phyloP scores from a whole-genome alignment of 352 stramenopile genomes.

The Pythium apleroticum region DNA sequence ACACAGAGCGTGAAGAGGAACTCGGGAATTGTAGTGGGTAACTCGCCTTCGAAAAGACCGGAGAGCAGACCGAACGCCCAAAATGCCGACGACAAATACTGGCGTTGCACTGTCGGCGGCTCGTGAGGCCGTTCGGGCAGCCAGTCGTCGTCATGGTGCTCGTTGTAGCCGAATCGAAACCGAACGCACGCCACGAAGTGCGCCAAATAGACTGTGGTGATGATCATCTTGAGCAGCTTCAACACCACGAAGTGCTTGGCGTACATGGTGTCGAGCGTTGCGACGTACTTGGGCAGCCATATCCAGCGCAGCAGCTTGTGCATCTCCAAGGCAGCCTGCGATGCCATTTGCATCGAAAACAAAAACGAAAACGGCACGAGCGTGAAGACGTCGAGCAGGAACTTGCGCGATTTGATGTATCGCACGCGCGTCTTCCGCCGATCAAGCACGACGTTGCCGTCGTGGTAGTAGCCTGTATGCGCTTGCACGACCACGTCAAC shows the following conservation, averaged over 20 bases:
- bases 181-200: conserved; percentile 61
- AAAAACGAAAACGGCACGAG: conserved; percentile 44
- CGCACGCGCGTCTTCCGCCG: conserved; percentile 34
- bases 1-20: conserved; percentile 71
- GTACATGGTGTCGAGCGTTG: conserved; percentile 59
- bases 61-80: conserved; percentile 70
- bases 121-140: conserved; percentile 33
- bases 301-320: conserved; percentile 47
- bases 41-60: conserved; percentile 68
- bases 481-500: conserved; percentile 58
- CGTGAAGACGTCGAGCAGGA: conserved; percentile 48
- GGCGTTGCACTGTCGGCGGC: conserved; percentile 27
- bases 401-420: conserved; percentile 51
- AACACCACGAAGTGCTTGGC: conserved; percentile 57
- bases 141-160: conserved; percentile 49
- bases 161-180: conserved; percentile 59
- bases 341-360: conserved; percentile 11
- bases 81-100: conserved; percentile 58
- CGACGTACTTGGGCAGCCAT: conserved; percentile 46
- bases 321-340: conserved; percentile 27
- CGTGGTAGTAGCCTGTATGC: conserved; percentile 57
- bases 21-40: conserved; percentile 44
- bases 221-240: conserved; percentile 38
- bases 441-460: conserved; percentile 60
- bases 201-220: conserved; percentile 50